Evolutionary conservation across 345 rosid genomes (phyloP).

Genomic region (Noccaea caerulescens): DNA sequence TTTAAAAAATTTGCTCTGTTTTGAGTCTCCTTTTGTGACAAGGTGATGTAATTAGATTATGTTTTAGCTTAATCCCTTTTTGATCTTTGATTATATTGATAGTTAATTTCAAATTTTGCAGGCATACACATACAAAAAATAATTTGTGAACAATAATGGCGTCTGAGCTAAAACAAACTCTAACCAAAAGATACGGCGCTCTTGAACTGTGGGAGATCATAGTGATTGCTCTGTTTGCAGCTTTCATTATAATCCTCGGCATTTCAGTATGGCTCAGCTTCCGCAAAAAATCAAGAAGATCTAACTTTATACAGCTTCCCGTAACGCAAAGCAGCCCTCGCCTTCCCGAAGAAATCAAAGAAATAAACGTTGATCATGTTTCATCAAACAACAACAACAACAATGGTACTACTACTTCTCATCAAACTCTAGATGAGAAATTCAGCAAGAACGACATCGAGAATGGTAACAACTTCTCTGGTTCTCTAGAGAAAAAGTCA

Average conservation of each 20-base stretch:
- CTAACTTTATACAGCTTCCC: constrained; percentile 54
- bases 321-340: constrained; percentile 50
- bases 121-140: constrained; percentile 40
- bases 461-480: constrained; percentile 64
- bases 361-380: constrained; percentile 77
- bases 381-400: constrained; percentile 52
- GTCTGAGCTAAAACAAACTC: constrained; percentile 59
- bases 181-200: constrained; percentile 61
- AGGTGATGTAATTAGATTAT: constrained; percentile 17
- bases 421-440: constrained; percentile 56
- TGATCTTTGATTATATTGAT: constrained; percentile 24
- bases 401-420: constrained; percentile 38
- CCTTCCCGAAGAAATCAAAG: constrained; percentile 81
- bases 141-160: constrained; percentile 50
- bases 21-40: neutral
- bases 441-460: constrained; percentile 63
- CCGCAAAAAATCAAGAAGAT: constrained; percentile 67
- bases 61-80: constrained; percentile 2
- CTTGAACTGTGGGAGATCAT: constrained; percentile 77
- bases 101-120: constrained; percentile 30
- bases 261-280: constrained; percentile 76
- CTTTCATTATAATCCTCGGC: constrained; percentile 56
- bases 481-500: constrained; percentile 64
- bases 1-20: constrained; percentile 2
- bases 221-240: constrained; percentile 61